phyloP scores from a whole-genome alignment of 2,329 filamentous ascomycete genomes.

The Fusarium nisikadoi region DNA sequence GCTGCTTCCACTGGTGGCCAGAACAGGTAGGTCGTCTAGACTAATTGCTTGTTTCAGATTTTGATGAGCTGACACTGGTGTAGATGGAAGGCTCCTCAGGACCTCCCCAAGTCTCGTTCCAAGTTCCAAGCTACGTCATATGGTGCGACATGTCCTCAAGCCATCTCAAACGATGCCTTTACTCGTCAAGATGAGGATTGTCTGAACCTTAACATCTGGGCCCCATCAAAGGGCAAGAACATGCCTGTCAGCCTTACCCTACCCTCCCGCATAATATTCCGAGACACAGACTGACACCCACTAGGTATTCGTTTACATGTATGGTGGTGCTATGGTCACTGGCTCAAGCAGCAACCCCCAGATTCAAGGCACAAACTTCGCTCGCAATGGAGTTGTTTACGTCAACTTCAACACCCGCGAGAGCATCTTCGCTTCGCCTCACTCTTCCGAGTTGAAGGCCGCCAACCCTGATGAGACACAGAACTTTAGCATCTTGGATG shows the following conservation, averaged over 20 bases:
- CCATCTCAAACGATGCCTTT: slow-evolving; percentile 27
- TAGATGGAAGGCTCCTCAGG: slow-evolving; percentile 40
- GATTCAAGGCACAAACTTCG: slow-evolving; percentile 51
- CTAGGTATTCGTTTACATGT: slow-evolving; percentile 54
- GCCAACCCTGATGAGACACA: slow-evolving; percentile 31
- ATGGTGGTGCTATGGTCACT: slow-evolving; percentile 49
- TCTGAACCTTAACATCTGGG: slow-evolving; percentile 55
- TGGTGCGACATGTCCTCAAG: slow-evolving; percentile 41
- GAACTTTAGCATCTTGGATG: slow-evolving; percentile 43
- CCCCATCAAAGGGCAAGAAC: slow-evolving; percentile 39
- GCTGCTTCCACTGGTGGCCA: slow-evolving; percentile 53
- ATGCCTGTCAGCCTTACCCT: slow-evolving; percentile 42
- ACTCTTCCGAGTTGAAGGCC: slow-evolving; percentile 51
- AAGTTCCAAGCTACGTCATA: slow-evolving; percentile 30
- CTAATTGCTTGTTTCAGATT: not conserved
- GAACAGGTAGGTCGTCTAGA: slow-evolving; percentile 43
- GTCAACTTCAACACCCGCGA: slow-evolving; percentile 55
- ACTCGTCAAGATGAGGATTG: slow-evolving; percentile 52
- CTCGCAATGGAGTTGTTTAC: slow-evolving; percentile 50
- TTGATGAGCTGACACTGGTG: slow-evolving; percentile 2
- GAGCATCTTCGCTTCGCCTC: slow-evolving; percentile 57
- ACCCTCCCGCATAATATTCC: not conserved
- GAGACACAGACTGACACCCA: not conserved
- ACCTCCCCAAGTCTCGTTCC: slow-evolving; percentile 21
- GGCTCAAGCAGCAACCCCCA: slow-evolving; percentile 54